These are phyloP conservation scores for Backusella sp. DNA, from an alignment of 192 early-diverging fungal species.

Conservation along the genomic window DNA sequence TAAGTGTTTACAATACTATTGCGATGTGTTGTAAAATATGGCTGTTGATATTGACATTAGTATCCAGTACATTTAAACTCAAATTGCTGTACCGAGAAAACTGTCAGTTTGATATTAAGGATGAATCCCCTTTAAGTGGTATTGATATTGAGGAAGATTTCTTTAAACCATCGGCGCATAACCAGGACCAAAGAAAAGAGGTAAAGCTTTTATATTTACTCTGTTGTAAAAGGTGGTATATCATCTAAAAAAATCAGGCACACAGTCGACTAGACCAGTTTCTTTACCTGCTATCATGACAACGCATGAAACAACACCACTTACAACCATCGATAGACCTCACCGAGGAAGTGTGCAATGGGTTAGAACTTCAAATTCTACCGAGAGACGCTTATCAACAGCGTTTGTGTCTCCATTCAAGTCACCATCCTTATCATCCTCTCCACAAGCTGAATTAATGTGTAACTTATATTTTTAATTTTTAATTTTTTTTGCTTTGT, in stretches of 20 bases:
- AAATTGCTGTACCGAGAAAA: constrained; percentile 69
- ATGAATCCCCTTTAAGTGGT: constrained; percentile 42
- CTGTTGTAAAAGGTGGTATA: constrained; percentile 29
- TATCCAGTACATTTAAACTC: constrained; percentile 59
- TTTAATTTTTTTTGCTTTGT: not conserved
- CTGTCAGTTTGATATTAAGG: constrained; percentile 71
- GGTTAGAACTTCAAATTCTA: not conserved
- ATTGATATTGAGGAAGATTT: constrained; percentile 69
- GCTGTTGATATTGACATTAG: constrained; percentile 15
- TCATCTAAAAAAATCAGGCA: constrained; percentile 26
- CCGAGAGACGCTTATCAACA: constrained; percentile 9
- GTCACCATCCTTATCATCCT: constrained; percentile 37
- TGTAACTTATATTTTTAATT: constrained; percentile 10
- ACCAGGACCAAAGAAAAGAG: not conserved
- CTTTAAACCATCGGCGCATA: constrained; percentile 51
- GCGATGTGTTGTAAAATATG: not conserved
- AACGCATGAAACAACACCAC: not conserved
- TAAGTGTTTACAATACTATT: constrained; percentile 25
- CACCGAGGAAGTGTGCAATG: not conserved
- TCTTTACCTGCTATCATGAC: constrained; percentile 1
- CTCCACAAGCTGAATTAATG: constrained; percentile 24
- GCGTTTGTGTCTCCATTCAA: constrained; percentile 34
- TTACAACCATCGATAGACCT: not conserved
- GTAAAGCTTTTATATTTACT: not conserved
- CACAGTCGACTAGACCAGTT: constrained; percentile 14